These are phyloP conservation scores for Fusarium sp. DNA, from an alignment of 2,329 filamentous ascomycete species.

Conservation along the genomic window DNA sequence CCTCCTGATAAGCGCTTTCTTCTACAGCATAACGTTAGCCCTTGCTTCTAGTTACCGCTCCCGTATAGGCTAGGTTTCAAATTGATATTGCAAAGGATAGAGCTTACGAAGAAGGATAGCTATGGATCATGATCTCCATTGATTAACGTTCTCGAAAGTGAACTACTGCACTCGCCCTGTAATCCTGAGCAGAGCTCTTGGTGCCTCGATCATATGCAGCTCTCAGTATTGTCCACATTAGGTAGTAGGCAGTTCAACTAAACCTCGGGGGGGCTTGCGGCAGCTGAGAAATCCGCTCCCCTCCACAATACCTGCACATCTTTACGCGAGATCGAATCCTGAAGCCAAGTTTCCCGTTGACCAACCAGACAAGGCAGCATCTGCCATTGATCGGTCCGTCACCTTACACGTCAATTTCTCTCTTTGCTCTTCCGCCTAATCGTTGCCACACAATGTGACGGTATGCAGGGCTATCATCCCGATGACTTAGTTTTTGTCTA, in stretches of 20 bases:
- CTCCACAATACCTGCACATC: slow-evolving; percentile 13
- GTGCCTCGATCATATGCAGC: not conserved
- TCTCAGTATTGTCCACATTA: not conserved
- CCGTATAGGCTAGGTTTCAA: slow-evolving; percentile 28
- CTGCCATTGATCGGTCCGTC: slow-evolving; percentile 22
- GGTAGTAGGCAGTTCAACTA: not conserved
- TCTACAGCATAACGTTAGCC: slow-evolving; percentile 8
- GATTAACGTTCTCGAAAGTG: not conserved
- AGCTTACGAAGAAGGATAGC: slow-evolving; percentile 3
- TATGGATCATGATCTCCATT: slow-evolving; percentile 19
- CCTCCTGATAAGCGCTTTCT: slow-evolving; percentile 3
- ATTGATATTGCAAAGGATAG: slow-evolving; percentile 6
- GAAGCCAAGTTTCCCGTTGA: not conserved
- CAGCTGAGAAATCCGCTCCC: slow-evolving; percentile 31
- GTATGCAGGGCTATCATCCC: slow-evolving; percentile 12
- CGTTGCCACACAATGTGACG: slow-evolving; percentile 12
- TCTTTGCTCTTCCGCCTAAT: slow-evolving; percentile 7
- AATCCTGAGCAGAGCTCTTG: not conserved
- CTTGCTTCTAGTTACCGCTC: slow-evolving; percentile 23
- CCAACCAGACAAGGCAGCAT: slow-evolving; percentile 12
- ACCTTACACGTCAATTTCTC: slow-evolving; percentile 32
- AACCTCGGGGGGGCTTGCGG: slow-evolving; percentile 10
- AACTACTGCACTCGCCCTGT: not conserved
- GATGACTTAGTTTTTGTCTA: not conserved
- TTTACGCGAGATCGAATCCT: slow-evolving; percentile 28